Percentiles rank a stretch among this genome's conserved stretches.
Evolutionary conservation across 2,329 filamentous ascomycete genomes (phyloP).

Genomic region (Trichoderma lentiforme): DNA sequence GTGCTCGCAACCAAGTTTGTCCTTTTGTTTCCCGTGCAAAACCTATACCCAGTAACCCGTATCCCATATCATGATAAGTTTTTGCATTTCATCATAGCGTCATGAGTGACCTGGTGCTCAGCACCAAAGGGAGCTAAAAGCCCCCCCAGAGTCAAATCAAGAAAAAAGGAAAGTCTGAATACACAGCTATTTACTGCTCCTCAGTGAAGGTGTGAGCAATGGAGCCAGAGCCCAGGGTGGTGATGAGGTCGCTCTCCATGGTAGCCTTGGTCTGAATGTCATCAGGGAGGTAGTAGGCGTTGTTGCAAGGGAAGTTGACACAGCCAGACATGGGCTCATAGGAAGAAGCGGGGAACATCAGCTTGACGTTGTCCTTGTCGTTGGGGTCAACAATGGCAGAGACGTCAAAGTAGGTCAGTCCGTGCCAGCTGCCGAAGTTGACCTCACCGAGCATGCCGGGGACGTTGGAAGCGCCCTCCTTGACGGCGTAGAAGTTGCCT

Average conservation of each 20-base stretch:
- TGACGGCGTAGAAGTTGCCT: constrained; percentile 51
- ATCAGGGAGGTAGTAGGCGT: constrained; percentile 51
- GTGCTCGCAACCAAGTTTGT: constrained; percentile 20
- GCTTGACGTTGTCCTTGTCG: constrained; percentile 52
- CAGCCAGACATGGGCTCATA: constrained; percentile 48
- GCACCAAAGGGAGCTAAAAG: constrained; percentile 19
- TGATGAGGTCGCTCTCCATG: constrained; percentile 46
- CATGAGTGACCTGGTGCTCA: constrained; percentile 25
- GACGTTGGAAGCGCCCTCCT: constrained; percentile 39
- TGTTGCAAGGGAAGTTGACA: constrained; percentile 49
- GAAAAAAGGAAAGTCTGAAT: neutral
- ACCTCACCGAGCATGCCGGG: constrained; percentile 54
- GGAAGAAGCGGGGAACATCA: constrained; percentile 46
- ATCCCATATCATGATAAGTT: constrained; percentile 24
- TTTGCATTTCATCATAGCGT: constrained; percentile 23
- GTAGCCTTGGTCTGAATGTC: constrained; percentile 56
- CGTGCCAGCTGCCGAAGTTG: constrained; percentile 46
- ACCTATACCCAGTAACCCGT: constrained; percentile 2
- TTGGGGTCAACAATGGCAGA: constrained; percentile 54
- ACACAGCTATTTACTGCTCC: constrained; percentile 1
- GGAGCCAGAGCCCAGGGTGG: constrained; percentile 44
- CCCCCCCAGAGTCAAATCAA: neutral
- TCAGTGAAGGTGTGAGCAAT: constrained; percentile 25
- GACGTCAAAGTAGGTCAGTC: constrained; percentile 55
- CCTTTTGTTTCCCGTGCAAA: constrained; percentile 6